phyloP scores from a whole-genome alignment of 108 stramenopile genomes.

The Skeletonema menzelii region DNA sequence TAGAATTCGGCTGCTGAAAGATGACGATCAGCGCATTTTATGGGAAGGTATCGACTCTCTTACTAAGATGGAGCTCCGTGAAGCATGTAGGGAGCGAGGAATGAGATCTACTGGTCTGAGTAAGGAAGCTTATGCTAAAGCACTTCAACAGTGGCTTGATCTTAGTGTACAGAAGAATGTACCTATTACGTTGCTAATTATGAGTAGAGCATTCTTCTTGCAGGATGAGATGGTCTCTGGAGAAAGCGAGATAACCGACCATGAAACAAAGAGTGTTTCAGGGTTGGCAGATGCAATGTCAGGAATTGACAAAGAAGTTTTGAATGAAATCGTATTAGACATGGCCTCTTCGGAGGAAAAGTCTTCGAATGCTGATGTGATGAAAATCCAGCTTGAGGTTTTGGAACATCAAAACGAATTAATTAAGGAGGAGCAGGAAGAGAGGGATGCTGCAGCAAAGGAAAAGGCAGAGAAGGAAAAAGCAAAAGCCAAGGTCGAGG shows the following conservation, averaged over 20 bases:
- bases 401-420: slow-evolving; percentile 78
- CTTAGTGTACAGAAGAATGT: slow-evolving; percentile 93
- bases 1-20: slow-evolving; percentile 78
- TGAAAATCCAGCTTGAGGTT: slow-evolving; percentile 84
- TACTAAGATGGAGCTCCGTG: slow-evolving; percentile 95
- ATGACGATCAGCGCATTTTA: slow-evolving; percentile 96
- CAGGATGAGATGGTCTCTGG: slow-evolving; percentile 64
- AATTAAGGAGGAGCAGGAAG: slow-evolving; percentile 75
- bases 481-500: slow-evolving; percentile 44
- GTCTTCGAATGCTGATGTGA: slow-evolving; percentile 63
- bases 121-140: slow-evolving; percentile 84
- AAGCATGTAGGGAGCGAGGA: slow-evolving; percentile 96
- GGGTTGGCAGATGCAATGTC: slow-evolving; percentile 92
- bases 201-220: slow-evolving; percentile 95
- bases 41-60: slow-evolving; percentile 97
- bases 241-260: slow-evolving; percentile 16
- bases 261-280: slow-evolving; percentile 57
- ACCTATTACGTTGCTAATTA: slow-evolving; percentile 94
- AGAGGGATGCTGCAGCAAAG: slow-evolving; percentile 60
- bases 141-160: slow-evolving; percentile 96
- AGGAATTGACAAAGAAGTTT: slow-evolving; percentile 91
- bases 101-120: slow-evolving; percentile 96
- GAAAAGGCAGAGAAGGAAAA: slow-evolving; percentile 48
- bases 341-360: slow-evolving; percentile 88
- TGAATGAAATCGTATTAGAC: slow-evolving; percentile 95